Evolutionary conservation across 2,329 filamentous ascomycete species (phyloP), one percentile per base, ranked within the genome.

Genomic region (Rhexocercosporidium sp.): DNA sequence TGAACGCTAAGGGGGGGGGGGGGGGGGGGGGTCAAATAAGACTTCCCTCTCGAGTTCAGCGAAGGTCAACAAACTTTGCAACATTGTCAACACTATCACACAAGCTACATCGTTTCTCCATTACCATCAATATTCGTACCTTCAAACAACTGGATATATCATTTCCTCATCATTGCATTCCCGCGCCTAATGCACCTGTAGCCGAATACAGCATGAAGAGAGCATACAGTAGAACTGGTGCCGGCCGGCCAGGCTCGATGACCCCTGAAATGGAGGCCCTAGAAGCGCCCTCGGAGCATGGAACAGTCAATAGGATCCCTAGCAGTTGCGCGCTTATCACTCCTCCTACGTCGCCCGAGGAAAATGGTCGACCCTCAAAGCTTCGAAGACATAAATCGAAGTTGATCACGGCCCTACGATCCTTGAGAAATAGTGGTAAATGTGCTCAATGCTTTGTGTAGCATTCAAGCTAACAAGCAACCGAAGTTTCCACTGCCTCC

Each of bases 331-430:
- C 70, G 69, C 73, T 73, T 31, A 70, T 76, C 11, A 73, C 72
- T 53, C 75, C 75, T 22, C 73, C 75, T 34, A 62, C 68, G 11
- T 72, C 70, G 27, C 67, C 70, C 18, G 69, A 69, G 16, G 73
- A 73, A 57, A 69, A 72, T 56, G 69, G 66, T 16, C 64, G 68
- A 59, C 76, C 70, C 67, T 79, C 76, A 3, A 84, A 81, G 67
- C 56, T 81, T 46, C 77, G 78, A 64, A 78, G 79, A 27, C 79
- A 80, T 49, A 78, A 80, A n/a, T 81, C 80, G 6, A 80, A 76
- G 49, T 71, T 84, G n/a, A 71, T 80, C 62, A 81, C 80, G 4
- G 80, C 78, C 25, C 67, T 85, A 22, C 80, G 78, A 37, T 80
- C 80, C 20, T 72, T 83, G 61, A 82, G 79, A 22, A 81, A 80